These are phyloP conservation scores for Westerdykella ornata DNA, from an alignment of 2,329 filamentous ascomycete species.

Conservation along the genomic window DNA sequence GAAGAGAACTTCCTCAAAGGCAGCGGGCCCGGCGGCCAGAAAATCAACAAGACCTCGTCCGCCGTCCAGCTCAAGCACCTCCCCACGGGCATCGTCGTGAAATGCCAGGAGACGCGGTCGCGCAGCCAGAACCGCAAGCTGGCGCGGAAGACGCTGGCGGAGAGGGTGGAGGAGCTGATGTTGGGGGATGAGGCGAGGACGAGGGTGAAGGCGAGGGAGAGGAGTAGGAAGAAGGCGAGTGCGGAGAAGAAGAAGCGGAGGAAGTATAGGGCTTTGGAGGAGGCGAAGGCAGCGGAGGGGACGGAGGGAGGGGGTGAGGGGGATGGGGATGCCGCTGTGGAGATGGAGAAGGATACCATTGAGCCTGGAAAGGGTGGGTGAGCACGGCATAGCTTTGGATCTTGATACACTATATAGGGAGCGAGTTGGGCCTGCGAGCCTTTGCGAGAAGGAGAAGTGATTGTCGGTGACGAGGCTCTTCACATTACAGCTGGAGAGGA, in stretches of 20 bases:
- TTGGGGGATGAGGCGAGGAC: conserved; percentile 65
- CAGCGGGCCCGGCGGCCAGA: conserved; percentile 87
- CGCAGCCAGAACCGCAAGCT: conserved; percentile 80
- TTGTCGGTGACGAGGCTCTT: no score
- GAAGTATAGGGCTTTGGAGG: conserved; percentile 63
- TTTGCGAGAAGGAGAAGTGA: no score
- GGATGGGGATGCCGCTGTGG: conserved; percentile 1
- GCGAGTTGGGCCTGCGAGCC: no score
- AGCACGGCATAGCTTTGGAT: neutral
- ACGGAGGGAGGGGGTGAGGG: conserved; percentile 9
- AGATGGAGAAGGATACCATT: conserved; percentile 1
- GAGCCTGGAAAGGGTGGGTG: neutral
- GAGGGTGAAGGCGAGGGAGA: conserved; percentile 56
- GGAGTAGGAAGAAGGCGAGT: conserved; percentile 66
- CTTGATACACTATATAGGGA: neutral
- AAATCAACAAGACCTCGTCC: conserved; percentile 97
- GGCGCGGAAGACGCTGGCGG: conserved; percentile 69
- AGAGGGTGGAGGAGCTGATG: conserved; percentile 65
- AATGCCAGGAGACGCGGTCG: conserved; percentile 86
- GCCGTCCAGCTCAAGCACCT: conserved; percentile 88
- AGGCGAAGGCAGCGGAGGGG: conserved; percentile 44
- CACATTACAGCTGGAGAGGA: no score
- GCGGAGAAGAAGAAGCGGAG: conserved; percentile 72
- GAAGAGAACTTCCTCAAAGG: conserved; percentile 84
- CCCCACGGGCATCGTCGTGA: conserved; percentile 86